Evolutionary conservation across 768 basidiomycete species (phyloP), one percentile per base, ranked within the genome.

Genomic region (Xerocomus brunneocitrinus): DNA sequence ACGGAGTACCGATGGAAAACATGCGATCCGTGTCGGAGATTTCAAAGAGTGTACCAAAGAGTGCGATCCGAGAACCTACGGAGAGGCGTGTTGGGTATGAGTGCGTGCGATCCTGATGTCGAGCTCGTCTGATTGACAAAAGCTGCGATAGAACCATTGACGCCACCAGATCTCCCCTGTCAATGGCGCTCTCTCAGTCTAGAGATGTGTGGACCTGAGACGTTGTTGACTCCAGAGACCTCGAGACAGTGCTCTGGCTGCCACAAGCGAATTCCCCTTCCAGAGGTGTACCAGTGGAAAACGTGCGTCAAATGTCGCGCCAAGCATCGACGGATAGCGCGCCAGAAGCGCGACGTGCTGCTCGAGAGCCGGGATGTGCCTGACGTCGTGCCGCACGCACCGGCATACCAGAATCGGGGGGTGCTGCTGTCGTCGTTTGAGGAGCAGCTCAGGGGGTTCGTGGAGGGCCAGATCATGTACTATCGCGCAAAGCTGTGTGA

Each of bases 221-320:
- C 1, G 25, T 9, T 31, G 4, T 42, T 63, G 39, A 49, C 19
- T 19, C 19, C 19, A 19, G 19, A 19, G 19, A 19, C 51, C 1
- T 76, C 76, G 34, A 69, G 77, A 14, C 54, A 74, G 0, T 80
- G 79, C 52, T 56, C 62, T 0, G 61, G 65, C 25, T 80, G 79
- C 49, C 62, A 60, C 1, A 8, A 16, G 32, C 66, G 73, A 8
- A 62, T 79, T 0, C 76, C 77, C 0, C 62, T 70, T 3, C 47
- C 47, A 1, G 59, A 59, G 14, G 71, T 76, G 52, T 79, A 79
- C 58, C 62, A 43, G 3, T 74, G 68, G 69, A 73, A 74, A 50
- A 66, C 67, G 47, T 81, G 79, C 40, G 49, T 57, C n/a, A 40
- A 58, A 1, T 79, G 77, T 56, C 71, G 71, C n/a, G 48, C 54